A percentile compares a stretch with the other conserved stretches of the same genome.
These are phyloP conservation scores for Lasiosphaeria ovina DNA, from an alignment of 495 filamentous ascomycete species.

Conservation along the genomic window DNA sequence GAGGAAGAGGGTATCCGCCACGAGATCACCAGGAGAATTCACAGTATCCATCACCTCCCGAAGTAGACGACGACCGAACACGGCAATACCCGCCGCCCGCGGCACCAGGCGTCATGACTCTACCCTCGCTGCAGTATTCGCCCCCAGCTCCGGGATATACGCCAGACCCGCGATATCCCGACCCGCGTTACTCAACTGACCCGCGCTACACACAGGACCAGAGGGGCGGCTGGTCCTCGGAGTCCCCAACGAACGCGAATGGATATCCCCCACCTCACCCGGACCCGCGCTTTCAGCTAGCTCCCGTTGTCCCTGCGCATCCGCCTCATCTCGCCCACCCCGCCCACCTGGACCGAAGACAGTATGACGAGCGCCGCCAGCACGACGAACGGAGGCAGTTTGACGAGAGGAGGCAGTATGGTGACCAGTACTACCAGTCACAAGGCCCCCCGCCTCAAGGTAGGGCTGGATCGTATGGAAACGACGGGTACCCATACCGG, in stretches of 20 bases:
- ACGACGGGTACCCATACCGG: conserved; percentile 16
- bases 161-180: conserved; percentile 24
- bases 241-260: conserved; percentile 21
- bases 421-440: conserved; percentile 23
- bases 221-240: conserved; percentile 13
- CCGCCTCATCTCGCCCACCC: conserved; percentile 10
- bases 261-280: conserved; percentile 20
- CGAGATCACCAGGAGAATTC: conserved; percentile 40
- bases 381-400: conserved; percentile 20
- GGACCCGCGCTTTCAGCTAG: conserved; percentile 19
- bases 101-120: not conserved
- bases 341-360: conserved; percentile 9
- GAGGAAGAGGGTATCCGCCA: conserved; percentile 36
- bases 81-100: conserved; percentile 4
- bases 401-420: conserved; percentile 16
- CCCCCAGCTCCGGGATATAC: conserved; percentile 18
- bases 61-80: conserved; percentile 43
- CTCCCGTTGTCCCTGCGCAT: conserved; percentile 12
- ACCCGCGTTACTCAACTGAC: conserved; percentile 7
- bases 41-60: conserved; percentile 48
- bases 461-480: conserved; percentile 10
- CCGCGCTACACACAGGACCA: conserved; percentile 15
- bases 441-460: conserved; percentile 14
- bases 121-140: conserved; percentile 20
- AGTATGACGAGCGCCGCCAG: conserved; percentile 8